Base-by-base conservation (phyloP, 129 eudicot species). In the Flaveria robusta region DNA sequence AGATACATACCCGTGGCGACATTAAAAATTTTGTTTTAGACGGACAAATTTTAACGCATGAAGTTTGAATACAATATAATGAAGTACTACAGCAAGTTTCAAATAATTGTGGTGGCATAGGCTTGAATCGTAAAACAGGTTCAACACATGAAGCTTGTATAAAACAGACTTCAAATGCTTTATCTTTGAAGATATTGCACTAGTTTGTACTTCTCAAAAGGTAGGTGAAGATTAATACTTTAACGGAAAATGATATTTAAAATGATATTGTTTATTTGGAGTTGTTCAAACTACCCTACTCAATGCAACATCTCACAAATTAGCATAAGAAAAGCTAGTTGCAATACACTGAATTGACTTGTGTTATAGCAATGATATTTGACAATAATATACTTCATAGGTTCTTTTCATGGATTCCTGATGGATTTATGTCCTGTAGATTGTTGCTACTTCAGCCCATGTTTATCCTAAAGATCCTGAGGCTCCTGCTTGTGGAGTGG, bases 381-480 rank as follows among this genome's bases (percentile, higher is more conserved):
- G 34, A 68, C 58, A n/a, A 59, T 24, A 56, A 8, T 23, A 16
- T 26, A 42, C 8, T 50, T 42, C 0, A 1, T 29, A 47, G 47
- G 43, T 22, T 56, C 45, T 74, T 79, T 72, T 63, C 37, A 64
- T 79, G 78, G 60, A 22, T 52, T 65, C 22, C 49, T 74, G 68
- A 72, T 66, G 45, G 75, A 22, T 50, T 47, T 65, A 52, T 66
- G 49, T 52, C 39, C 34, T 79, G 70, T 72, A 93, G 98, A 85
- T 84, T 68, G 85, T 68, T 63, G 83, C 70, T 41, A 87, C 81
- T 69, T 56, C 81, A 75, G 75, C 86, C 37, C 83, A 84, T 78
- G 87, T 87, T 18, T 78, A 85, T 73, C 91, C 97, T 6, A 88
- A 88, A 82, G 98, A 93, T 82, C 84, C 85, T 5, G 98, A 93